Evolutionary conservation across 768 basidiomycete genomes (phyloP).

Genomic region (Melanogaster broomeanus): DNA sequence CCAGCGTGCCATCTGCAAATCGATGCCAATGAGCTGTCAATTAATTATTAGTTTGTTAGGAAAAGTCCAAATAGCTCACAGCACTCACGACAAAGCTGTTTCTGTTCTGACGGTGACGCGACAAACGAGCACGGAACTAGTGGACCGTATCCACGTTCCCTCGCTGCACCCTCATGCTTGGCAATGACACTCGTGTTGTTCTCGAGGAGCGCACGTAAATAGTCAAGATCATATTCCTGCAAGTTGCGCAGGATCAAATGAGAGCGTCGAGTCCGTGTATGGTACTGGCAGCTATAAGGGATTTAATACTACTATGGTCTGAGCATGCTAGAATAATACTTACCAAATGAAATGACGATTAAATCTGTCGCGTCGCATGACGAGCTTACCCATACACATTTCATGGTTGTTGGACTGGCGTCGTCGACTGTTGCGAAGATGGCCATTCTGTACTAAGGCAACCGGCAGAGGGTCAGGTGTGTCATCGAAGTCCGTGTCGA

Average conservation of each 20-base stretch:
- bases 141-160: conserved; percentile 22
- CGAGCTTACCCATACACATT: neutral
- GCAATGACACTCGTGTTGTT: neutral
- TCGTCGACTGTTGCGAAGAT: too few species aligned
- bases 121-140: conserved; percentile 13
- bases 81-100: conserved; percentile 17
- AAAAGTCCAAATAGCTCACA: neutral
- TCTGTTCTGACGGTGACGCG: conserved; percentile 15
- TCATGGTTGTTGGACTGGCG: neutral
- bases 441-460: too few species aligned
- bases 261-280: neutral
- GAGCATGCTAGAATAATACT: neutral
- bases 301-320: neutral
- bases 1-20: conserved; percentile 7
- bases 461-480: too few species aligned
- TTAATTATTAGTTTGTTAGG: neutral
- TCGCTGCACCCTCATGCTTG: neutral
- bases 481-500: neutral
- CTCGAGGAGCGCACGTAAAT: conserved; percentile 20
- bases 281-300: conserved; percentile 4
- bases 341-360: neutral
- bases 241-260: conserved; percentile 2
- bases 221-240: neutral
- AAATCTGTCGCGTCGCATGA: neutral
- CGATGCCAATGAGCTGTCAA: conserved; percentile 21